Conservation (phyloP, 345 rosid genomes). For the Syzygium aromaticum region DNA sequence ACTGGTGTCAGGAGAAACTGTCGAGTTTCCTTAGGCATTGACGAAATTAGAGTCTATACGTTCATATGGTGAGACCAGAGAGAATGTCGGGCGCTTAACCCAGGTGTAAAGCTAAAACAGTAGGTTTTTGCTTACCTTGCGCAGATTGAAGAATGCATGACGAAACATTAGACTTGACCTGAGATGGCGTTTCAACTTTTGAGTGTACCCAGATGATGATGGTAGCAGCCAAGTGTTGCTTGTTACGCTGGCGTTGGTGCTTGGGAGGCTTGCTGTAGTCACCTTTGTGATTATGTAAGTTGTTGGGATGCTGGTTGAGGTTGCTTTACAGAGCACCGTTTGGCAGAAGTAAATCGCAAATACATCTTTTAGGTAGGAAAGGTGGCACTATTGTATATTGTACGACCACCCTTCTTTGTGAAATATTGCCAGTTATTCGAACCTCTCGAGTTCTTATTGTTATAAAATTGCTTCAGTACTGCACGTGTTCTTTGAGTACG, state of each 20-base stretch:
- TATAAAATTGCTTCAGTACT: too few species aligned
- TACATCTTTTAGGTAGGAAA: background rate
- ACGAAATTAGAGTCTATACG: background rate
- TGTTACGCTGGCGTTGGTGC: background rate
- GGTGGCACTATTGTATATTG: background rate
- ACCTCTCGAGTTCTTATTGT: background rate
- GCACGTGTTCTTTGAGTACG: too few species aligned
- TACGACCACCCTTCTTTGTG: background rate
- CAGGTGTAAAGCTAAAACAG: background rate
- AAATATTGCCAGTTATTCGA: fast-evolving
- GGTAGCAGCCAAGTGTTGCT: background rate
- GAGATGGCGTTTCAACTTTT: background rate
- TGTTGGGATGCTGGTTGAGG: background rate
- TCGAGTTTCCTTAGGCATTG: background rate
- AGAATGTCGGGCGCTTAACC: background rate
- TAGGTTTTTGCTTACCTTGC: background rate
- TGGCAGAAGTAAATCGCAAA: background rate
- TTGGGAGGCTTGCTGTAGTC: background rate
- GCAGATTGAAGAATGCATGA: background rate
- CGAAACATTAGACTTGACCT: background rate
- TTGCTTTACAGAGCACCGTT: background rate
- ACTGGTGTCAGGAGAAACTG: background rate
- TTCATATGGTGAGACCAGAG: background rate
- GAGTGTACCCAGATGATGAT: fast-evolving
- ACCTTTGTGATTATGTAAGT: fast-evolving